Evolutionary conservation across 2,329 filamentous ascomycete species (phyloP).

Genomic region (Knoxdaviesia proteae): DNA sequence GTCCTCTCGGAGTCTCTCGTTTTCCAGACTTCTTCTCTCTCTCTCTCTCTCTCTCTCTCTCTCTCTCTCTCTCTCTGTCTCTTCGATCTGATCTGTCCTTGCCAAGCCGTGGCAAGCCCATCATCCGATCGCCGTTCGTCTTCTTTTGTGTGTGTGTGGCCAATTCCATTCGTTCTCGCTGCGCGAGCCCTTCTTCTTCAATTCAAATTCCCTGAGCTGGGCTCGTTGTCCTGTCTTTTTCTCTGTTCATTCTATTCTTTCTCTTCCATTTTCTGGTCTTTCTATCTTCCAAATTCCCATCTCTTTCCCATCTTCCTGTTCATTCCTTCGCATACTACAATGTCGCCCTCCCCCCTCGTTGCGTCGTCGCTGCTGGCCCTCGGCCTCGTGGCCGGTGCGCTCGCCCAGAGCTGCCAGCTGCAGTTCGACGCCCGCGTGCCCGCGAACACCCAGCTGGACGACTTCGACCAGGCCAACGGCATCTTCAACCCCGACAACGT

Average conservation of each 20-base stretch:
- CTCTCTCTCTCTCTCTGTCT: too few species aligned
- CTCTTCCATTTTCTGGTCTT: background rate
- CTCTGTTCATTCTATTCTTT: constrained; percentile 1
- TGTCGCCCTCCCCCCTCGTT: constrained; percentile 8
- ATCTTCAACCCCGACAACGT: constrained; percentile 31
- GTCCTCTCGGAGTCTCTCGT: too few species aligned
- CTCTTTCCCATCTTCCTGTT: constrained; percentile 14
- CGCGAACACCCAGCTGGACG: constrained; percentile 13
- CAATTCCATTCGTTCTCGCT: too few species aligned
- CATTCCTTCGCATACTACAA: constrained; percentile 10
- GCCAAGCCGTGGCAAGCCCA: too few species aligned
- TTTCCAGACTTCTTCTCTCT: too few species aligned
- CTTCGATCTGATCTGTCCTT: too few species aligned
- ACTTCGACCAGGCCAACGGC: constrained; percentile 20
- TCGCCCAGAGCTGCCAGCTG: constrained; percentile 5
- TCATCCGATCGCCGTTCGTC: too few species aligned
- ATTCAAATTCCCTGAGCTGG: too few species aligned
- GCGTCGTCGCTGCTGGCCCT: background rate
- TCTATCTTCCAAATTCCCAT: constrained; percentile 4
- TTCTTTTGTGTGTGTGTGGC: too few species aligned
- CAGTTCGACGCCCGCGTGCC: constrained; percentile 25
- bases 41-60: too few species aligned
- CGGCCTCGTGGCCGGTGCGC: constrained; percentile 1
- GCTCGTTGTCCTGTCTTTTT: constrained; percentile 1
- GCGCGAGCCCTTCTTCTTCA: too few species aligned